Evolutionary conservation across 495 filamentous ascomycete species (phyloP).

Genomic region (Trichoderma virens): DNA sequence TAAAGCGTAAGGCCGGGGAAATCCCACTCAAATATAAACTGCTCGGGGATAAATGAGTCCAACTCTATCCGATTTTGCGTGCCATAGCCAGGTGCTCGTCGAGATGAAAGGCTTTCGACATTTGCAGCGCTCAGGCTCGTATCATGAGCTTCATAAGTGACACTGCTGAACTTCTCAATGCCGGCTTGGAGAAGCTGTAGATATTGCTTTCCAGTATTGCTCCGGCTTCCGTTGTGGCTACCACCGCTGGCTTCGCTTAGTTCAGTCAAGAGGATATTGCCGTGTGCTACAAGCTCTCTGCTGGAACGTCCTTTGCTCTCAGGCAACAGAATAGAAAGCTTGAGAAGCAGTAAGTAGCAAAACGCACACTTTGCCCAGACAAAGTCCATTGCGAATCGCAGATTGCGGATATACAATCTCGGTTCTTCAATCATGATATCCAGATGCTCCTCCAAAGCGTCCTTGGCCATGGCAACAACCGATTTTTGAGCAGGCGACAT

Average conservation of each 20-base stretch:
- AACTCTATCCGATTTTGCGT: conserved; percentile 26
- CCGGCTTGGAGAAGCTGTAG: neutral
- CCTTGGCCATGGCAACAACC: conserved; percentile 38
- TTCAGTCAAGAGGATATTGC: conserved; percentile 35
- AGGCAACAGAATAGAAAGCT: conserved; percentile 41
- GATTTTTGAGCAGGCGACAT: conserved; percentile 36
- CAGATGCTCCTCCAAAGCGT: conserved; percentile 43
- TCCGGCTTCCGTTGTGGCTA: conserved; percentile 30
- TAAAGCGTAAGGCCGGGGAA: conserved; percentile 46
- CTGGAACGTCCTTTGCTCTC: conserved; percentile 31
- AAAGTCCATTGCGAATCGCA: conserved; percentile 48
- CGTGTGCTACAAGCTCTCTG: conserved; percentile 31
- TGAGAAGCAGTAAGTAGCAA: conserved; percentile 43
- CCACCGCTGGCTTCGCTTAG: conserved; percentile 29
- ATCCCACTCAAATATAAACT: conserved; percentile 48
- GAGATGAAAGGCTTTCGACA: neutral
- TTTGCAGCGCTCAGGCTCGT: neutral
- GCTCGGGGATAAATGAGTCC: conserved; percentile 43
- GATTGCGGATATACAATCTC: conserved; percentile 38
- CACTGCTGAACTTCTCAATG: conserved; percentile 22
- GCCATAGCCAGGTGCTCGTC: neutral
- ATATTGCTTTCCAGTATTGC: neutral
- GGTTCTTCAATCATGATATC: conserved; percentile 33
- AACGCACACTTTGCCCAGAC: conserved; percentile 51
- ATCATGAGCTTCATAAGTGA: neutral